These are phyloP conservation scores for Zopfia rhizophila DNA, from an alignment of 2,329 filamentous ascomycete genomes.

Conservation along the genomic window DNA sequence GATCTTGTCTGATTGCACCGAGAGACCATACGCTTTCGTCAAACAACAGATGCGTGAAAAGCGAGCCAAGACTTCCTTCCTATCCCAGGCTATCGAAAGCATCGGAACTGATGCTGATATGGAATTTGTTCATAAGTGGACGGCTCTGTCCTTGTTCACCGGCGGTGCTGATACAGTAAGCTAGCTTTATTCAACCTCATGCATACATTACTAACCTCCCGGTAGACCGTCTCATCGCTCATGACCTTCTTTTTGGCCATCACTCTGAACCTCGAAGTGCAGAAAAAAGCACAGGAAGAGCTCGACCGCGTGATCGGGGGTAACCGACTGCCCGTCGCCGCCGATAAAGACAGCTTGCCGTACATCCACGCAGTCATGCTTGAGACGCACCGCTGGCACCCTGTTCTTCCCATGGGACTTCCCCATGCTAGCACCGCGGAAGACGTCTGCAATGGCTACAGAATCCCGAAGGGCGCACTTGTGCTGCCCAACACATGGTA, in stretches of 20 bases:
- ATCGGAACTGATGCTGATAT: conserved; percentile 29
- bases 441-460: conserved; percentile 44
- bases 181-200: too few relatives aligned
- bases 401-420: conserved; percentile 19
- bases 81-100: conserved; percentile 46
- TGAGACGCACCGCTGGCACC: conserved; percentile 51
- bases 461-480: conserved; percentile 48
- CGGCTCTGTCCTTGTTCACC: conserved; percentile 51
- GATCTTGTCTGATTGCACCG: conserved; percentile 33
- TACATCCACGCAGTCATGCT: conserved; percentile 32
- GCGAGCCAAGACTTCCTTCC: conserved; percentile 39
- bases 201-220: not conserved
- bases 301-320: conserved; percentile 59
- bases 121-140: conserved; percentile 47
- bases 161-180: conserved; percentile 56
- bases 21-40: conserved; percentile 52
- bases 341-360: conserved; percentile 54
- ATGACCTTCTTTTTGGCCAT: conserved; percentile 59
- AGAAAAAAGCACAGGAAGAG: conserved; percentile 54
- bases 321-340: conserved; percentile 56
- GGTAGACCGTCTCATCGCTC: conserved; percentile 47
- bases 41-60: conserved; percentile 42
- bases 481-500: conserved; percentile 46
- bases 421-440: conserved; percentile 33
- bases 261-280: conserved; percentile 48